phyloP scores from a whole-genome alignment of 2,329 filamentous ascomycete species.

The Trichoderma afroharzianum region DNA sequence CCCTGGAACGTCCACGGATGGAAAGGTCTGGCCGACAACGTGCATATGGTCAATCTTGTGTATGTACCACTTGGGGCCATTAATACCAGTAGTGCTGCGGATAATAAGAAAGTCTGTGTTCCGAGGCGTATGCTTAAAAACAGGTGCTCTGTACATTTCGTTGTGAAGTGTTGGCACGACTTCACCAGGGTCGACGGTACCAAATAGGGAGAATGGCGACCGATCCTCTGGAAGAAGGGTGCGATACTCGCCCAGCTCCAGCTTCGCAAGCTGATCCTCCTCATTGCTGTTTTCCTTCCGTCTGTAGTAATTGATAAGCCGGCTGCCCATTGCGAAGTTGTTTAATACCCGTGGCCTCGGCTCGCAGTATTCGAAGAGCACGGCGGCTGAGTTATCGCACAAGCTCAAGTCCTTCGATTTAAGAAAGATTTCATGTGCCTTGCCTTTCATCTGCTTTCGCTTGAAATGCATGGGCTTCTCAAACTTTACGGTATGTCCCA shows the following conservation, averaged over 20 bases:
- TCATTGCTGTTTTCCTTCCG: slow-evolving; percentile 66
- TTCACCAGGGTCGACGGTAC: slow-evolving; percentile 86
- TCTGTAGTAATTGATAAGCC: slow-evolving; percentile 95
- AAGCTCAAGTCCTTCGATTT: slow-evolving; percentile 79
- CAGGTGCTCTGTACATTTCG: slow-evolving; percentile 88
- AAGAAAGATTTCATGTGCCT: slow-evolving; percentile 74
- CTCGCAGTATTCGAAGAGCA: slow-evolving; percentile 94
- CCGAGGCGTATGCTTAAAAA: slow-evolving; percentile 81
- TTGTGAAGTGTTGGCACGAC: slow-evolving; percentile 90
- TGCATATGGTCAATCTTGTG: slow-evolving; percentile 89
- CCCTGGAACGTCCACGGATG: slow-evolving; percentile 85
- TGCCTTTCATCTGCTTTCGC: slow-evolving; percentile 77
- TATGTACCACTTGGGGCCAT: slow-evolving; percentile 77
- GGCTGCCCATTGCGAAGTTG: slow-evolving; percentile 96
- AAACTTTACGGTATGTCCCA: slow-evolving; percentile 68
- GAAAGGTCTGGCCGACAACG: slow-evolving; percentile 89
- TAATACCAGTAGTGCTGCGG: slow-evolving; percentile 71
- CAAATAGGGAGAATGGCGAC: slow-evolving; percentile 93
- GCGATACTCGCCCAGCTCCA: slow-evolving; percentile 82
- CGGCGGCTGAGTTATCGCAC: slow-evolving; percentile 81
- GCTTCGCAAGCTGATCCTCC: slow-evolving; percentile 71
- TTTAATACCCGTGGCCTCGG: slow-evolving; percentile 88
- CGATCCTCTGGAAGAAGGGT: slow-evolving; percentile 90
- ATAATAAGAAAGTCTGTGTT: slow-evolving; percentile 82
- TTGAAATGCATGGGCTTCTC: slow-evolving; percentile 69